Evolutionary conservation across 108 stramenopile species (phyloP).

Genomic region (Fistulifera pelliculosa): DNA sequence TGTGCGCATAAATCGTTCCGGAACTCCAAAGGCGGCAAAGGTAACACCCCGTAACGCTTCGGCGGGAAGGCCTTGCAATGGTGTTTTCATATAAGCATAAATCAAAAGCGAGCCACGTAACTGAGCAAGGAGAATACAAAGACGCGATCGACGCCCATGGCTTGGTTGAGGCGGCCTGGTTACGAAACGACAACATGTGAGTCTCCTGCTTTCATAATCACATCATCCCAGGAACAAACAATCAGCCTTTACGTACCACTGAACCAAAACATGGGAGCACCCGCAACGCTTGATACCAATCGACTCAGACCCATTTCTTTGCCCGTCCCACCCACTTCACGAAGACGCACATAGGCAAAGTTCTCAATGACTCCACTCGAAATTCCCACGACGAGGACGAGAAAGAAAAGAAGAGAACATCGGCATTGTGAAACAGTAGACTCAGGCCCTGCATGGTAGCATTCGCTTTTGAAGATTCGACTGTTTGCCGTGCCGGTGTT

Average conservation of each 20-base stretch:
- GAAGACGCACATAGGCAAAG: slow-evolving; percentile 91
- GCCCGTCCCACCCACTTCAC: slow-evolving; percentile 85
- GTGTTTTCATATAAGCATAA: slow-evolving; percentile 80
- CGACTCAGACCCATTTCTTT: slow-evolving; percentile 83
- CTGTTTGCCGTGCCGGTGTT: slow-evolving; percentile 16
- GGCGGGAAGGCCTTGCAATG: slow-evolving; percentile 86
- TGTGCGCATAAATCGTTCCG: slow-evolving; percentile 85
- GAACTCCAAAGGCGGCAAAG: slow-evolving; percentile 91
- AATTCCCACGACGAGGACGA: slow-evolving; percentile 81
- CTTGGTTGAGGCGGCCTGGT: slow-evolving; percentile 59
- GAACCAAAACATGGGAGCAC: slow-evolving; percentile 90
- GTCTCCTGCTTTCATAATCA: too few species aligned
- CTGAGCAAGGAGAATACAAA: slow-evolving; percentile 67
- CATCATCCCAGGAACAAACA: too few species aligned
- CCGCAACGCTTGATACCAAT: slow-evolving; percentile 78
- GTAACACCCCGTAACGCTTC: slow-evolving; percentile 88
- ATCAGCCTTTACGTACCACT: slow-evolving; percentile 3
- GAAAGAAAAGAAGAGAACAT: slow-evolving; percentile 81
- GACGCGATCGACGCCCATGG: slow-evolving; percentile 77
- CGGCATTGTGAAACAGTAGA: slow-evolving; percentile 68
- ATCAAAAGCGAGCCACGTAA: slow-evolving; percentile 83
- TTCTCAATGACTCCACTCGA: slow-evolving; percentile 92
- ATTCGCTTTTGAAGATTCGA: slow-evolving; percentile 33
- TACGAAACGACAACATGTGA: slow-evolving; percentile 40
- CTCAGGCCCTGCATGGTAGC: slow-evolving; percentile 27